phyloP scores from a whole-genome alignment of 495 filamentous ascomycete species.

The Annulohypoxylon bovei region DNA sequence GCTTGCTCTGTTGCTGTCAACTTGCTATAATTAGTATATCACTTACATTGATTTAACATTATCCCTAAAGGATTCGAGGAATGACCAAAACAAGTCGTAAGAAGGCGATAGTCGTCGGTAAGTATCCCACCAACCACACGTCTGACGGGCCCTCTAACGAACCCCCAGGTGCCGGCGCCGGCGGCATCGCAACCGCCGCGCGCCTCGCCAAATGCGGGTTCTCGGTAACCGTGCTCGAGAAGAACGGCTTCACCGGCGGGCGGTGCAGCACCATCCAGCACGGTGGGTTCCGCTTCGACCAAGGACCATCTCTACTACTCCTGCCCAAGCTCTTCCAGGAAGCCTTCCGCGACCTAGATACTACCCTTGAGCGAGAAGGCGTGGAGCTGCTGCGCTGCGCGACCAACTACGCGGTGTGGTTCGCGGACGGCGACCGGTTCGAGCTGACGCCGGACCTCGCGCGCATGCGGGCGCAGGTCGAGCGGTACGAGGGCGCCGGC shows the following conservation, averaged over 20 bases:
- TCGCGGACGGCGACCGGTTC: constrained; percentile 68
- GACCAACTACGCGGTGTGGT: constrained; percentile 76
- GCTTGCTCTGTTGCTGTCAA: not conserved
- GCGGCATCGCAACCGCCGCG: constrained; percentile 72
- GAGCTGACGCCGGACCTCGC: constrained; percentile 68
- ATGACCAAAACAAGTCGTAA: constrained; percentile 39
- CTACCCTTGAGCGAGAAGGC: constrained; percentile 66
- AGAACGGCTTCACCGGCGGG: constrained; percentile 73
- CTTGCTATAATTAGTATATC: not conserved
- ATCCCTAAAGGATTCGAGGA: not conserved
- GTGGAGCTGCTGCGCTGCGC: constrained; percentile 72
- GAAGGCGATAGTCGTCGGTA: constrained; percentile 61
- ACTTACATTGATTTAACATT: not conserved
- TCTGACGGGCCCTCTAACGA: constrained; percentile 14
- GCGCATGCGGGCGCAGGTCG: constrained; percentile 72
- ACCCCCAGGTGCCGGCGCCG: constrained; percentile 68
- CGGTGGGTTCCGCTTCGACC: constrained; percentile 72
- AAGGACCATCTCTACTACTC: constrained; percentile 74
- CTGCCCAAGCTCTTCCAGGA: constrained; percentile 72
- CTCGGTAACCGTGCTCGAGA: constrained; percentile 72
- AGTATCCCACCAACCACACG: constrained; percentile 2
- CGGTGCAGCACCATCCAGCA: constrained; percentile 67
- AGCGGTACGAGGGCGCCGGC: constrained; percentile 70
- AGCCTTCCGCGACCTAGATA: constrained; percentile 70
- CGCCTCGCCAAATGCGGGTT: constrained; percentile 73